Conservation (phyloP, 83 land plant genomes). For the Isoetes engelmannii region DNA sequence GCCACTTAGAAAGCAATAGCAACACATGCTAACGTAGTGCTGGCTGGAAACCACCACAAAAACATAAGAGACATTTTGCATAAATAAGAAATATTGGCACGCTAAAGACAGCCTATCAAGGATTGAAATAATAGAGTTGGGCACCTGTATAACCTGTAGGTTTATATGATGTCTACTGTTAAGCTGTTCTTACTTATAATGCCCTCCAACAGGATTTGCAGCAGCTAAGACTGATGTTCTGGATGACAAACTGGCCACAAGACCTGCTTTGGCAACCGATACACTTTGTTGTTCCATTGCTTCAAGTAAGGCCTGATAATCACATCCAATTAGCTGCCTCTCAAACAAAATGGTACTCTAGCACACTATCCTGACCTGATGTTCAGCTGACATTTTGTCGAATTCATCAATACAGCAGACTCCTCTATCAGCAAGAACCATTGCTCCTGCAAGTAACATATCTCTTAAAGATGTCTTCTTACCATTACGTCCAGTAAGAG, state of each 20-base stretch:
- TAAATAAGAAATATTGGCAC: too few species aligned
- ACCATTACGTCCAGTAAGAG: not conserved
- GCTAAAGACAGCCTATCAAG: too few species aligned
- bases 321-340: not conserved
- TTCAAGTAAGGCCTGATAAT: constrained; percentile 70
- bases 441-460: constrained; percentile 53
- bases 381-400: constrained; percentile 97
- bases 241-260: constrained; percentile 93
- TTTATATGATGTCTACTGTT: not conserved
- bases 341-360: not conserved
- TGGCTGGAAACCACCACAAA: too few species aligned
- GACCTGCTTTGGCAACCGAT: constrained; percentile 97
- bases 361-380: constrained; percentile 53
- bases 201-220: constrained; percentile 98
- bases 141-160: too few species aligned
- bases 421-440: constrained; percentile 97
- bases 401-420: constrained; percentile 95
- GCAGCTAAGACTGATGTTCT: constrained; percentile 92
- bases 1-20: too few species aligned
- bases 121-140: too few species aligned
- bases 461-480: not conserved
- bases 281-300: constrained; percentile 99
- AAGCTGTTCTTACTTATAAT: constrained; percentile 62
- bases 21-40: too few species aligned
- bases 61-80: too few species aligned